phyloP scores from a whole-genome alignment of 352 stramenopile genomes.

The Pythium myriotylum region DNA sequence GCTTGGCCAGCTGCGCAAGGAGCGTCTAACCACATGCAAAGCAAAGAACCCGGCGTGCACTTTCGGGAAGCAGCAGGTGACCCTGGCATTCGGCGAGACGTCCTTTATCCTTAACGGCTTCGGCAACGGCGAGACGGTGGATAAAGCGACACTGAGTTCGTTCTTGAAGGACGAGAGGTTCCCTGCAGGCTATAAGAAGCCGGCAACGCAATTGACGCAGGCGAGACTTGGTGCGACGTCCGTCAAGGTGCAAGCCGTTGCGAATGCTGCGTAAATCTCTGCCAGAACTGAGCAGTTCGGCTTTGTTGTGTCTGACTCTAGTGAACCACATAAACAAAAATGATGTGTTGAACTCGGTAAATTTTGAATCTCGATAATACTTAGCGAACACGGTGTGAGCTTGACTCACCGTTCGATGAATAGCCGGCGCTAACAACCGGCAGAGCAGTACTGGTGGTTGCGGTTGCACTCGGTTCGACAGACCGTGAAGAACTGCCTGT shows the following conservation, averaged over 20 bases:
- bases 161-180: slow-evolving; percentile 40
- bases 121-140: slow-evolving; percentile 27
- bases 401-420: too few relatives aligned
- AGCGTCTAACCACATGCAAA: slow-evolving; percentile 1
- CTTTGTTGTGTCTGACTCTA: too few relatives aligned
- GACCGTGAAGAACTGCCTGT: too few relatives aligned
- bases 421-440: too few relatives aligned
- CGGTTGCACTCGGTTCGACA: too few relatives aligned
- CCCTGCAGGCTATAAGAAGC: slow-evolving; percentile 28
- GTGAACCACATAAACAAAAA: too few relatives aligned
- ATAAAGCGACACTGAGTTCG: slow-evolving; percentile 12
- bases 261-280: not conserved
- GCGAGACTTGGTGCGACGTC: slow-evolving; percentile 13
- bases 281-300: too few relatives aligned
- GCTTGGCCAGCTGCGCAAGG: slow-evolving; percentile 11
- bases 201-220: slow-evolving; percentile 20
- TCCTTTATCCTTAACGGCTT: slow-evolving; percentile 32
- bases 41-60: slow-evolving; percentile 4
- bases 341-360: too few relatives aligned
- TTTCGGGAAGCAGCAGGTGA: slow-evolving; percentile 16
- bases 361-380: too few relatives aligned
- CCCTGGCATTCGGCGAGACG: slow-evolving; percentile 33
- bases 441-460: too few relatives aligned
- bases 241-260: slow-evolving; percentile 19
- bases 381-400: too few relatives aligned